These are phyloP conservation scores for Diaporthe ampelina DNA, from an alignment of 2,329 filamentous ascomycete genomes.

Conservation along the genomic window DNA sequence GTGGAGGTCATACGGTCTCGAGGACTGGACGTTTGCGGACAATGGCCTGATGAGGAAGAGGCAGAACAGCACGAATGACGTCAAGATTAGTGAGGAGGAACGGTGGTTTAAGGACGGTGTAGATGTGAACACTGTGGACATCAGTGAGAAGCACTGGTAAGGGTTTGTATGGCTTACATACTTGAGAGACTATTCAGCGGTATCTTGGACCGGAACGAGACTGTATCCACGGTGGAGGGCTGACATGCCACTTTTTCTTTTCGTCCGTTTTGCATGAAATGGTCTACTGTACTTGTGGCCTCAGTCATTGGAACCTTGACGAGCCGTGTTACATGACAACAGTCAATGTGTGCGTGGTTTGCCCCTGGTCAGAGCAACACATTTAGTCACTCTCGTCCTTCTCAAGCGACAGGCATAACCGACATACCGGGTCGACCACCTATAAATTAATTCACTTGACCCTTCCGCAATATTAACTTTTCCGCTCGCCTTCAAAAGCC, in stretches of 20 bases:
- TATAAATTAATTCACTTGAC: background rate
- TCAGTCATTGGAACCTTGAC: background rate
- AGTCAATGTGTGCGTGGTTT: background rate
- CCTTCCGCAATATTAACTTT: background rate
- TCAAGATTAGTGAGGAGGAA: constrained; percentile 72
- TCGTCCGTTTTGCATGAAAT: background rate
- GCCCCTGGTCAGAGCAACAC: background rate
- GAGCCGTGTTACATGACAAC: background rate
- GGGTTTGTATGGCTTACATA: no score
- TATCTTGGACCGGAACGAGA: background rate
- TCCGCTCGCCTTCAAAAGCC: no score
- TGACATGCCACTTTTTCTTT: no score
- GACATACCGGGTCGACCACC: background rate
- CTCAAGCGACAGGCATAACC: background rate
- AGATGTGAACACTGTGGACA: constrained; percentile 76
- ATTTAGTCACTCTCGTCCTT: background rate
- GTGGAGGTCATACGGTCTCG: constrained; percentile 89
- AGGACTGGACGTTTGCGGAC: constrained; percentile 82
- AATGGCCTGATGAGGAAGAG: constrained; percentile 81
- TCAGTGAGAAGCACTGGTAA: constrained; percentile 79
- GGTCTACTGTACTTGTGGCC: no score
- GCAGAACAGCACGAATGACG: constrained; percentile 82
- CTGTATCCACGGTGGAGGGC: background rate
- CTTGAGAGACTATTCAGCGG: background rate
- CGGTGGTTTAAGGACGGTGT: constrained; percentile 80